Evolutionary conservation across 257 asterid genomes (phyloP), one percentile per base, ranked within the genome.

Genomic region (Solanum chiquidenum): DNA sequence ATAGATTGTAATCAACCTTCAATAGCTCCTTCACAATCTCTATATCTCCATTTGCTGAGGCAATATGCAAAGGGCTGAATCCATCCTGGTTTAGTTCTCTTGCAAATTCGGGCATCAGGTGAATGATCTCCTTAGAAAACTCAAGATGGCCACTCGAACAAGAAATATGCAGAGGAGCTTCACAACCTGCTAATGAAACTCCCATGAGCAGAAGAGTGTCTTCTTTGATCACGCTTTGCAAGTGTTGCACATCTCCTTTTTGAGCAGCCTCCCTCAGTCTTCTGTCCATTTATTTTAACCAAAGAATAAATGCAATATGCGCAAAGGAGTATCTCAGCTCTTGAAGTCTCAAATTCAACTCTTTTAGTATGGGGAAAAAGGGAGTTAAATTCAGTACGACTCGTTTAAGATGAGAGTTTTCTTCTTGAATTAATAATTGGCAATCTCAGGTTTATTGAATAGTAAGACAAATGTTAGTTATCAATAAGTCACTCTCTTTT

Each of bases 21-120:
- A 92, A 40, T 6, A 92, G 46, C 89, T 92, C 91, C 16, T 62
- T 89, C 79, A 89, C 93, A 31, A 91, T 89, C 87, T 90, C 91
- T 18, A 68, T 12, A 38, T 90, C 76, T 11, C 94, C 93, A 44
- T 35, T 86, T 18, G 91, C 92, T 2, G 90, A 83, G 33, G 92
- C 93, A 46, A 92, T 86, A 83, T 90, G 92, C 76, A 91, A 42
- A 42, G 92, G 92, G 87, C 55, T 91, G 2, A 87, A 83, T 2
- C 93, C 94, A 7, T 87, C 90, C 16, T 23, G 29, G 40, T 89
- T 90, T 42, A 91, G 9, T 16, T 89, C 91, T 23, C 79, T 34
- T 18, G 27, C 79, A 9, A 33, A 72, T 18, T 33, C 79, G 0
- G 79, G 79, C 79, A 4, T 72, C 44, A 72, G 1, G 3, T 72